A percentile compares a stretch with the other conserved stretches of the same genome.
These are phyloP conservation scores for Malus hybrid DNA, from an alignment of 331 rosid genomes.

Conservation along the genomic window DNA sequence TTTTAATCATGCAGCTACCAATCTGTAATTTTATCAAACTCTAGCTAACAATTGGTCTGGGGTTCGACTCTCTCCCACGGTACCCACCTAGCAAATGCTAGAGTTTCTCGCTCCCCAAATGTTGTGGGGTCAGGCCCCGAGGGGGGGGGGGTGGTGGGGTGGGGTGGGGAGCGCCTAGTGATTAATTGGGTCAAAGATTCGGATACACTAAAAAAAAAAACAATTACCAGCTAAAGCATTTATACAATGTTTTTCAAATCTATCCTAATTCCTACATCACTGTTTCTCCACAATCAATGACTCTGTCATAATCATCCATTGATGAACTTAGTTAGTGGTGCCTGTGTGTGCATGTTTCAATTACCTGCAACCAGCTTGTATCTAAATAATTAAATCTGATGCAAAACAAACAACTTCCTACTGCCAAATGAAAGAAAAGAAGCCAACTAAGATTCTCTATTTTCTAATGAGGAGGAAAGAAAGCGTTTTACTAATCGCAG, in stretches of 20 bases:
- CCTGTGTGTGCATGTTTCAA: neutral
- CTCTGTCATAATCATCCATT: neutral
- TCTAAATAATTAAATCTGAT: neutral
- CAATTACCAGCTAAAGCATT: neutral
- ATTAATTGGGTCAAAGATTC: too few species aligned
- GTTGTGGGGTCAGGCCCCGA: too few species aligned
- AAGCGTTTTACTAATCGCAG: neutral
- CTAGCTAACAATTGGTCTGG: neutral
- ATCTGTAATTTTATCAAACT: neutral
- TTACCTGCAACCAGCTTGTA: neutral
- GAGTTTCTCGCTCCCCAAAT: too few species aligned
- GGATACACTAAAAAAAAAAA: too few species aligned
- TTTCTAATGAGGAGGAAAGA: neutral
- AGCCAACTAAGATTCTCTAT: neutral
- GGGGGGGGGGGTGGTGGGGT: too few species aligned
- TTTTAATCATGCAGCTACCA: neutral
- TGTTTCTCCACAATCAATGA: neutral
- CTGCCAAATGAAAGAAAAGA: neutral
- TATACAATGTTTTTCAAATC: neutral
- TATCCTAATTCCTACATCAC: neutral
- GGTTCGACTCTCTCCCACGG: too few species aligned
- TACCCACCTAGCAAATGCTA: too few species aligned
- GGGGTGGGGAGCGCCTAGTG: too few species aligned
- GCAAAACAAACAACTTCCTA: neutral
- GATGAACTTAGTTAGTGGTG: neutral